Conservation (phyloP, 257 asterid species). For the Salvia miltiorrhiza region DNA sequence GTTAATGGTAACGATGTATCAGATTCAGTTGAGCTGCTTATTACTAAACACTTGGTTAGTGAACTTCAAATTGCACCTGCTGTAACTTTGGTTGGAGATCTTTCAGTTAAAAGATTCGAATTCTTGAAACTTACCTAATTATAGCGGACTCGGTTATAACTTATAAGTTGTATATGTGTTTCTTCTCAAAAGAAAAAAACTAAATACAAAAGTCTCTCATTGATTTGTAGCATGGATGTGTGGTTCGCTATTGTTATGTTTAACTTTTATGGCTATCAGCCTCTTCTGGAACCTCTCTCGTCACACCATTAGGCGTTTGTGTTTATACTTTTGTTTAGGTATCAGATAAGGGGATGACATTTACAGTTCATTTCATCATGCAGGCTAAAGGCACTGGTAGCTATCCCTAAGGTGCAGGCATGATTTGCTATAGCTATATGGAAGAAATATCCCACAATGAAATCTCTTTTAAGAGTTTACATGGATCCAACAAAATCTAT, state of each 20-base stretch:
- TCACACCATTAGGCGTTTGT: conserved; percentile 5
- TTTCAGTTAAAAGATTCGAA: background rate
- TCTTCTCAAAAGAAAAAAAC: background rate
- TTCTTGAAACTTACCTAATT: background rate
- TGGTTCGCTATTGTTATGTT: background rate
- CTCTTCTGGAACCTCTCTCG: conserved; percentile 9
- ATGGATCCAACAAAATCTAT: conserved; percentile 90
- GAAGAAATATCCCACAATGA: conserved; percentile 95
- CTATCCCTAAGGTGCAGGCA: conserved; percentile 95
- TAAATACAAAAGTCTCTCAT: background rate
- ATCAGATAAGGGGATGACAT: background rate
- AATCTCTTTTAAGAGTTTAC: conserved; percentile 82
- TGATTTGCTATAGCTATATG: conserved; percentile 85
- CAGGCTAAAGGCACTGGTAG: conserved; percentile 89
- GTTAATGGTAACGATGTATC: background rate
- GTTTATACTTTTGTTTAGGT: background rate
- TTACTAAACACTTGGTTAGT: background rate
- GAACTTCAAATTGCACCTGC: background rate
- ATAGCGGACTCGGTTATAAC: background rate
- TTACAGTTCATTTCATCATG: conserved; percentile 18
- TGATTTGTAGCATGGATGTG: background rate
- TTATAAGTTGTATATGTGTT: background rate
- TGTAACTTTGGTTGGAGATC: background rate
- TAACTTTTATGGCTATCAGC: background rate
- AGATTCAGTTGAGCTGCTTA: conserved; percentile 3